Evolutionary conservation across 2,329 filamentous ascomycete species (phyloP).

Genomic region (Fusarium sp.): DNA sequence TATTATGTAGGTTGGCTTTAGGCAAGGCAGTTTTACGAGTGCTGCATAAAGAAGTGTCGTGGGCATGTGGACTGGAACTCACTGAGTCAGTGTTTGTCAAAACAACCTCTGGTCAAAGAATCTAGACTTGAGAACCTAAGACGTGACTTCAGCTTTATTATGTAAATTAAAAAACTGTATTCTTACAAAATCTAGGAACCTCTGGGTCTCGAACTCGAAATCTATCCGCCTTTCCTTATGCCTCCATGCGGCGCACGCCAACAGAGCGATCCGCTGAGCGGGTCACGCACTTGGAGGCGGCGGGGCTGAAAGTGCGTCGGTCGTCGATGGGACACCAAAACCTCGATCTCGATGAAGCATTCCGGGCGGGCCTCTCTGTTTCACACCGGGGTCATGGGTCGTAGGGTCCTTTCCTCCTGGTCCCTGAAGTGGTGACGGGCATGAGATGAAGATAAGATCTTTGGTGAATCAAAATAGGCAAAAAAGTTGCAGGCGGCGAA

Average conservation of each 20-base stretch:
- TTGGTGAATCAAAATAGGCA: not conserved
- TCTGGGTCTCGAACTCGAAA: not conserved
- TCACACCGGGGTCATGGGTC: conserved; percentile 30
- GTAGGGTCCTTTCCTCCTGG: conserved; percentile 16
- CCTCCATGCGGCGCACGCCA: not conserved
- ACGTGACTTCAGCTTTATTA: not conserved
- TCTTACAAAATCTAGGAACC: too few species aligned
- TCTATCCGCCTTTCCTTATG: not conserved
- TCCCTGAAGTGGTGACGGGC: conserved; percentile 25
- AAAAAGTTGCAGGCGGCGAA: not conserved
- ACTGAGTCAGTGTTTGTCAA: not conserved
- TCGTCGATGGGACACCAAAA: conserved; percentile 27
- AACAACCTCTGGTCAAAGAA: not conserved
- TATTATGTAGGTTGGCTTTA: not conserved
- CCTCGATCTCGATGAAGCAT: conserved; percentile 29
- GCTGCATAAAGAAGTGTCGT: not conserved
- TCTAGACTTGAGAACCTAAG: not conserved
- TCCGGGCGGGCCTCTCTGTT: conserved; percentile 11
- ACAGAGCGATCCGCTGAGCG: not conserved
- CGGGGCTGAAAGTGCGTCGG: not conserved
- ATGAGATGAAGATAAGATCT: conserved; percentile 2
- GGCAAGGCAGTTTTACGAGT: conserved; percentile 12
- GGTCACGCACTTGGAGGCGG: not conserved
- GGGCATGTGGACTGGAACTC: not conserved
- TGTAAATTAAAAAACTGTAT: not conserved